Evolutionary conservation across 192 early-diverging fungal species (phyloP), one percentile per base, ranked within the genome.

Genomic region (Diversispora epigaea): DNA sequence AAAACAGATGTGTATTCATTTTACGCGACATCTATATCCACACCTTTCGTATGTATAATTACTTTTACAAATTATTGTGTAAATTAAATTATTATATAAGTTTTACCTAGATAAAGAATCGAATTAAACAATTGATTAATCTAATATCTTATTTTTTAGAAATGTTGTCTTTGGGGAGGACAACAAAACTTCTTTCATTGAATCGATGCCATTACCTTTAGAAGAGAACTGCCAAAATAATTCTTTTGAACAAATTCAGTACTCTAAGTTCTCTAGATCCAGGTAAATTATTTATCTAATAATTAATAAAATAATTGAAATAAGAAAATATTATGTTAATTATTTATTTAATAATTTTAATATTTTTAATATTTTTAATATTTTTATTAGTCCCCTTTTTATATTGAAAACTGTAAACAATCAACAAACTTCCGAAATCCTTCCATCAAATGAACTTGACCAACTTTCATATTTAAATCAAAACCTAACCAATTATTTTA

Each of bases 21-120:
- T 68, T 25, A 21, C 7, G 4, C 4, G 11, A 49, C 0, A 49
- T 21, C 21, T 68, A 68, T 46, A 68, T 52, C 66, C 65, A 19
- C 43, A n/a, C 19, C 7, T 49, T 15, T 49, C 32, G 62, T 41
- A 64, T 43, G 62, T 32, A 64, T 64, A 44, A n/a, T n/a, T n/a
- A n/a, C n/a, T n/a, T n/a, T n/a, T 64, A 63, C 12, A 49, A 15
- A 52, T 52, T 52, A 64, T 64, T 64, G 1, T 41, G n/a, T n/a
- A n/a, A n/a, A n/a, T n/a, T n/a, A n/a, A n/a, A n/a, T n/a, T n/a
- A n/a, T n/a, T n/a, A n/a, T n/a, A n/a, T 60, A 17, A 1, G 57
- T n/a, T n/a, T n/a, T n/a, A 9, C 10, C 49, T 15, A 60, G 11
- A 22, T 60, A 19, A 25, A 22, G 57, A 60, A 60, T 60, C 49